Conservation (phyloP, 305 asterid genomes). For the Petunia hybrid region DNA sequence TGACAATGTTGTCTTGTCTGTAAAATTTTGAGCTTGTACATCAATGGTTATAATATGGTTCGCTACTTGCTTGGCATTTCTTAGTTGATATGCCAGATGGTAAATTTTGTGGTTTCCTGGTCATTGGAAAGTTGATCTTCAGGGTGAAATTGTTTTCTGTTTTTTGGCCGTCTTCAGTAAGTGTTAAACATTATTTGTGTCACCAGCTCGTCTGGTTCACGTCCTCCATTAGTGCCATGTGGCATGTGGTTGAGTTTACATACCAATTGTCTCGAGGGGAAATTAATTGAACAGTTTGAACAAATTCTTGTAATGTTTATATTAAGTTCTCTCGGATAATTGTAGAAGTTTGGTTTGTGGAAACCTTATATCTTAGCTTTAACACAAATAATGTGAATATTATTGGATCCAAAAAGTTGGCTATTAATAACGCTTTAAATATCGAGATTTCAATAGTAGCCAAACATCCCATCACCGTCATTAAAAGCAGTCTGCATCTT, state of each 20-base stretch:
- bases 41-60: background rate
- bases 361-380: background rate
- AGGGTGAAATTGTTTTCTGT: background rate
- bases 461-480: background rate
- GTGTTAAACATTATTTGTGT: background rate
- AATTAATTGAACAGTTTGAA: background rate
- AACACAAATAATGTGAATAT: background rate
- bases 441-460: background rate
- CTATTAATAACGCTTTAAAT: background rate
- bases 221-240: background rate
- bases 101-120: conserved; percentile 3
- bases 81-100: background rate
- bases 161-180: background rate
- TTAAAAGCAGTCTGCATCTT: background rate
- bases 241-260: background rate
- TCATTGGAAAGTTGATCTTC: background rate
- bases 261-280: background rate
- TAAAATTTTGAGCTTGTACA: conserved; percentile 16
- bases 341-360: background rate
- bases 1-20: background rate
- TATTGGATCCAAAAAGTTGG: background rate
- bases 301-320: background rate
- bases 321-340: background rate
- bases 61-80: background rate
- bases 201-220: background rate